Evolutionary conservation across 306 rosid species (phyloP).

Genomic region (Calophaca sinica): DNA sequence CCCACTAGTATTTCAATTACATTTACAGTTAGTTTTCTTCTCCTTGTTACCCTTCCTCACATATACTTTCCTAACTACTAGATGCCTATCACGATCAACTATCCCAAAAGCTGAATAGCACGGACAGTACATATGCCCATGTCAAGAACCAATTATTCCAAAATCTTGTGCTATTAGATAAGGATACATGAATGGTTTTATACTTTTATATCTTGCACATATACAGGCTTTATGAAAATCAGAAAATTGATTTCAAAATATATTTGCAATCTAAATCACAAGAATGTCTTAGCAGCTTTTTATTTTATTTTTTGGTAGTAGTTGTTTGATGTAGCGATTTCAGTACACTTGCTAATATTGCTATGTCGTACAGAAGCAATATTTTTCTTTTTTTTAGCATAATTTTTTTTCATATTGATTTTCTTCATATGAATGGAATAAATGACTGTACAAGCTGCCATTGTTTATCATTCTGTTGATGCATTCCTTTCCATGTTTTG

Average conservation of each 20-base stretch:
- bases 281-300: conserved; percentile 12
- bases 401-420: not conserved
- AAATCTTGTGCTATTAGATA: not conserved
- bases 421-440: conserved; percentile 26
- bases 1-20: too few relatives aligned
- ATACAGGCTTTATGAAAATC: not conserved
- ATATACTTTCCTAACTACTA: too few relatives aligned
- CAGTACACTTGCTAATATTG: not conserved
- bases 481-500: conserved; percentile 39
- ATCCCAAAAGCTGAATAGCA: not conserved
- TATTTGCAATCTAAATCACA: conserved; percentile 25
- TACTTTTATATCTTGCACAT: conserved; percentile 2
- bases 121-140: not conserved
- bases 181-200: not conserved
- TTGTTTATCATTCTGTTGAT: conserved; percentile 37
- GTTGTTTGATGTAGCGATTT: conserved; percentile 14
- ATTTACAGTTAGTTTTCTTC: too few relatives aligned
- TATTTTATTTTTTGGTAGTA: conserved; percentile 2
- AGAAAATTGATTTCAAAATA: conserved; percentile 15
- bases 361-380: not conserved
- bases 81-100: not conserved
- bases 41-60: too few relatives aligned
- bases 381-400: not conserved
- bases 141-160: conserved; percentile 14
- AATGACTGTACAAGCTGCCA: conserved; percentile 26